Base-by-base conservation (phyloP, 345 rosid genomes). In the Hypericum androsaemum region DNA sequence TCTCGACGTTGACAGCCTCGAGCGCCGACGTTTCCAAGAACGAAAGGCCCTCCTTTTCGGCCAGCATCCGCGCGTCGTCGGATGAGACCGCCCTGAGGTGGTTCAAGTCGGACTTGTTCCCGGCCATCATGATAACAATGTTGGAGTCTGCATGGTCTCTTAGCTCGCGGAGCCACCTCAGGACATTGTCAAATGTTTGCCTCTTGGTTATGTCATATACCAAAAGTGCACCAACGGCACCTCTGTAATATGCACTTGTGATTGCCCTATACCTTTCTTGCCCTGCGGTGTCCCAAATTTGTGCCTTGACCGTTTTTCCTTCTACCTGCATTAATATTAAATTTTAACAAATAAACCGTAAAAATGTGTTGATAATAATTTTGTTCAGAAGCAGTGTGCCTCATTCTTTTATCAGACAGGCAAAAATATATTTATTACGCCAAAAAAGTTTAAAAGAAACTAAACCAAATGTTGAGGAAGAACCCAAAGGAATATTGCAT, bases 251-350 rank as follows among this genome's bases (percentile, higher is more conserved):
- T 5, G 54, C 54, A 17, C 41, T 36, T 11, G 40, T 22, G 32
- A 22, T 22, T 4, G 32, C 32, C 32, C 32, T 22, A 22, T 22
- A 22, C 32, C 32, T 22, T 36, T 51, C 54, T 51, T 51, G 54
- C 15, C 54, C 54, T 1, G 54, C 54, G 41, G 54, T 51, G 41
- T 51, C 54, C 54, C 54, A 51, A 32, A 51, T 51, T 16, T 51
- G 54, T 37, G 54, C 54, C 54, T 51, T 51, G 41, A 51, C 54
- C 17, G 54, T 51, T 16, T 51, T 51, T 14, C 54, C 54, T 37
- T 51, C 54, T 37, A 51, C 54, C 54, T 51, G 39, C 35, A 15
- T 35, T 32, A 15, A 9, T 35, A 22, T 22, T 22, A 1, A 4
- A 22, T 22, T 22, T 22, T 22, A 22, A 22, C 32, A 22, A 22